phyloP scores from a whole-genome alignment of 23 red algal species.

The Chondrus crispus region DNA sequence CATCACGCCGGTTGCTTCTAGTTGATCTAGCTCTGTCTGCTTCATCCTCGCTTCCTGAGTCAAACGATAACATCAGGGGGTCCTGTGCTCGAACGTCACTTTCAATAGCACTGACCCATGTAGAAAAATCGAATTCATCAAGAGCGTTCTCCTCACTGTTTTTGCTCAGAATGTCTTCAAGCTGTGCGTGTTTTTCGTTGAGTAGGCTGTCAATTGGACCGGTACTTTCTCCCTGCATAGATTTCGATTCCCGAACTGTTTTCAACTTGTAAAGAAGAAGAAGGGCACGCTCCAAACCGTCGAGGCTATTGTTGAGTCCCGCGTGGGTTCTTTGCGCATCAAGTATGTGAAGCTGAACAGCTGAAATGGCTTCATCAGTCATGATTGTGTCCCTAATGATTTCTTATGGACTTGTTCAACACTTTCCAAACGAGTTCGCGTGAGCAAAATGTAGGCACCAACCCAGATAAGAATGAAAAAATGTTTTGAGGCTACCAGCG shows the following conservation, averaged over 20 bases:
- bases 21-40: not conserved
- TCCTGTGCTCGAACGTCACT: constrained; percentile 28
- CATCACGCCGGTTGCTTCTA: not conserved
- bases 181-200: not conserved
- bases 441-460: no score
- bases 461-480: no score
- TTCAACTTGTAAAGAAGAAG: not conserved
- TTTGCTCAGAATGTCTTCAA: not conserved
- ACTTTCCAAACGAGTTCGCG: no score
- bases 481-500: no score
- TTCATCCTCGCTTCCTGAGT: constrained; percentile 1
- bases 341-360: no score
- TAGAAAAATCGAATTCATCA: constrained; percentile 14
- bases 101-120: constrained; percentile 16
- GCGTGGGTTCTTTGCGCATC: not conserved
- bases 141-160: not conserved
- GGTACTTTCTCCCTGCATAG: not conserved
- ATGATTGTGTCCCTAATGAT: not conserved
- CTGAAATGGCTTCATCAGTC: no score
- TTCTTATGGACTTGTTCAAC: not conserved
- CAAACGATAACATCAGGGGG: constrained; percentile 51
- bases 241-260: not conserved
- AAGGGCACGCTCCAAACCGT: constrained; percentile 21
- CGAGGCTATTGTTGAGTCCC: not conserved
- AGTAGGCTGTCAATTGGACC: not conserved